phyloP scores from a whole-genome alignment of 441 rosid species.

The Raphanus hybrid region DNA sequence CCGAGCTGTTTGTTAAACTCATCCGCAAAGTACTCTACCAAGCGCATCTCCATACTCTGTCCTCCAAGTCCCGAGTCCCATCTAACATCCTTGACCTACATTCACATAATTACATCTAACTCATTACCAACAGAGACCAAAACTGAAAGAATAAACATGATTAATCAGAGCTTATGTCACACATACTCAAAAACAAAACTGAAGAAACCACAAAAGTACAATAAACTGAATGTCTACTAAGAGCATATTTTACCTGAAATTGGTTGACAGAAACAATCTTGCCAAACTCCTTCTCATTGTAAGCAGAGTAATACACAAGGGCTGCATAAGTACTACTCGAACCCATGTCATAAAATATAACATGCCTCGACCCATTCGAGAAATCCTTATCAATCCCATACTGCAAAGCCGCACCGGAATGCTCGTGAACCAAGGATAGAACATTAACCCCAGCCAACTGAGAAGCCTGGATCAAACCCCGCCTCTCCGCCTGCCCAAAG shows the following conservation, averaged over 20 bases:
- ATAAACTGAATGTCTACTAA: not conserved
- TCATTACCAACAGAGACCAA: constrained; percentile 19
- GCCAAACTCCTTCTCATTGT: constrained; percentile 81
- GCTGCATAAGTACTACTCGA: constrained; percentile 86
- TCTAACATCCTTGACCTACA: constrained; percentile 96
- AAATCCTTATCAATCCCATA: constrained; percentile 97
- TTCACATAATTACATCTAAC: constrained; percentile 10
- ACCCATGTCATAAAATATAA: constrained; percentile 95
- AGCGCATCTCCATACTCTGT: constrained; percentile 77
- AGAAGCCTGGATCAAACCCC: constrained; percentile 83
- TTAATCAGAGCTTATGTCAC: not conserved
- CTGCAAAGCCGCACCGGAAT: constrained; percentile 96
- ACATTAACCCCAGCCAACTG: constrained; percentile 90
- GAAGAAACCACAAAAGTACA: not conserved
- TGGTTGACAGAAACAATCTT: constrained; percentile 85
- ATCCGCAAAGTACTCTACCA: constrained; percentile 90
- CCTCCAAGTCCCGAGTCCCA: constrained; percentile 97
- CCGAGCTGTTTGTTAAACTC: constrained; percentile 94
- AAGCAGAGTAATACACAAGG: constrained; percentile 86
- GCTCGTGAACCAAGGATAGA: constrained; percentile 80
- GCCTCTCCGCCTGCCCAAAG: constrained; percentile 95
- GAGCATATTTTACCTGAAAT: constrained; percentile 67
- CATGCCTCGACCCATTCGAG: constrained; percentile 82
- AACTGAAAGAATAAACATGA: constrained; percentile 7
- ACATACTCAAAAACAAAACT: not conserved